phyloP scores from a whole-genome alignment of 345 rosid genomes.

The Aethionema arabicum region DNA sequence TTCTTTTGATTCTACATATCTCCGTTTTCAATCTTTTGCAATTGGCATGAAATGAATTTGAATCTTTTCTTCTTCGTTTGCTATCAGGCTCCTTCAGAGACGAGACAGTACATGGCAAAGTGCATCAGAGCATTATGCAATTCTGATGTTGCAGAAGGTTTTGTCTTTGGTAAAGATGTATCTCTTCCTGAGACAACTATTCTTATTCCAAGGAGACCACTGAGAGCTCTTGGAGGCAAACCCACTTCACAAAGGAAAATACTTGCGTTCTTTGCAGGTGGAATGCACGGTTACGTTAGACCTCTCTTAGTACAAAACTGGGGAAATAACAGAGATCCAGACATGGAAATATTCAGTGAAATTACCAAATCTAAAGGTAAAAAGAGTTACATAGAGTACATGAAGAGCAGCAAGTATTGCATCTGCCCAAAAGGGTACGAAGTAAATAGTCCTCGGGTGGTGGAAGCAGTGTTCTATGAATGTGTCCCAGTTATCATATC shows the following conservation, averaged over 20 bases:
- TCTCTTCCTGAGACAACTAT: constrained; percentile 86
- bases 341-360: constrained; percentile 70
- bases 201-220: constrained; percentile 53
- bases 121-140: constrained; percentile 95
- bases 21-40: neutral
- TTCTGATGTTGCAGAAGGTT: constrained; percentile 79
- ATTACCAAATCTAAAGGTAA: constrained; percentile 63
- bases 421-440: constrained; percentile 92
- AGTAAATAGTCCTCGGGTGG: constrained; percentile 93
- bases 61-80: neutral
- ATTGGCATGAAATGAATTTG: constrained; percentile 7
- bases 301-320: constrained; percentile 72
- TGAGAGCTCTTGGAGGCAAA: constrained; percentile 67
- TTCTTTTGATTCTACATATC: constrained; percentile 6
- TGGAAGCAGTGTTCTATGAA: constrained; percentile 81
- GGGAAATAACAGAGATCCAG: constrained; percentile 77
- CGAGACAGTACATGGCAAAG: constrained; percentile 60
- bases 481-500: constrained; percentile 96
- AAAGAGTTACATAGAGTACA: constrained; percentile 61
- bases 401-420: constrained; percentile 96
- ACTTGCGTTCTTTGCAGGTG: constrained; percentile 90
- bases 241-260: constrained; percentile 64
- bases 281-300: constrained; percentile 87
- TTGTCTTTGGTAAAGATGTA: constrained; percentile 81
- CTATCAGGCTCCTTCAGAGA: constrained; percentile 82